Percentiles rank a stretch among this genome's conserved stretches.
Evolutionary conservation across 1,284 basidiomycete species (phyloP).

Genomic region (Tausonia pullulans): DNA sequence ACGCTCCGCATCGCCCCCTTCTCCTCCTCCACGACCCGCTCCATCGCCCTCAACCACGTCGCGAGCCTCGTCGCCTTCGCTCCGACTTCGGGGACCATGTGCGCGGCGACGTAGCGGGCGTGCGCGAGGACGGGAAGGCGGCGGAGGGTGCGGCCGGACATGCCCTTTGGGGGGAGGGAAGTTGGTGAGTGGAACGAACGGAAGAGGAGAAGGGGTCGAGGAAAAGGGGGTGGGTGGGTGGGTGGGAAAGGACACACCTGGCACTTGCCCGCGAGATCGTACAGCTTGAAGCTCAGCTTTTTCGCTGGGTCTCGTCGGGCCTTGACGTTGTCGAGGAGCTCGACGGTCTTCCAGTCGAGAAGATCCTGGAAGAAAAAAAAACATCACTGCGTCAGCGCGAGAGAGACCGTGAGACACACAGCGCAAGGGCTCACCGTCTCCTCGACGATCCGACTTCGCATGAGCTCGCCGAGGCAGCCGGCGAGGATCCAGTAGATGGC

Average conservation of each 20-base stretch:
- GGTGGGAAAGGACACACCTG: constrained; percentile 42
- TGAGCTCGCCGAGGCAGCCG: constrained; percentile 69
- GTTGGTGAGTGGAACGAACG: neutral
- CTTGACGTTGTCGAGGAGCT: constrained; percentile 17
- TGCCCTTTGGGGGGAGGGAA: constrained; percentile 45
- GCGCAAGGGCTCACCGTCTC: constrained; percentile 39
- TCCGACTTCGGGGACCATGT: constrained; percentile 5
- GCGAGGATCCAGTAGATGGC: constrained; percentile 91
- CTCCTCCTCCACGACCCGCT: constrained; percentile 47
- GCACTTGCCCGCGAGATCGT: constrained; percentile 57
- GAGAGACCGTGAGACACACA: neutral
- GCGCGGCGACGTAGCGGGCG: constrained; percentile 52
- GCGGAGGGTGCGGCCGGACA: constrained; percentile 82
- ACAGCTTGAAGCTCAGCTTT: constrained; percentile 47
- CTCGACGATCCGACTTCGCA: constrained; percentile 57
- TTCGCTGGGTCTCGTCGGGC: constrained; percentile 16
- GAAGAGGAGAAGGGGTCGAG: neutral
- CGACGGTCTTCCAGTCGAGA: constrained; percentile 21
- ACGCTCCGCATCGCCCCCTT: constrained; percentile 54
- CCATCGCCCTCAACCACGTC: constrained; percentile 49
- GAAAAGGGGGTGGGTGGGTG: neutral
- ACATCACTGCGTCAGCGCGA: neutral
- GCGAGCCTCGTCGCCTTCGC: constrained; percentile 18
- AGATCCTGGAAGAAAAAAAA: constrained; percentile 40
- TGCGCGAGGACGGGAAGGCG: constrained; percentile 85